Evolutionary conservation across 2,329 filamentous ascomycete genomes (phyloP).

Genomic region (Trichophyton benhamiae): DNA sequence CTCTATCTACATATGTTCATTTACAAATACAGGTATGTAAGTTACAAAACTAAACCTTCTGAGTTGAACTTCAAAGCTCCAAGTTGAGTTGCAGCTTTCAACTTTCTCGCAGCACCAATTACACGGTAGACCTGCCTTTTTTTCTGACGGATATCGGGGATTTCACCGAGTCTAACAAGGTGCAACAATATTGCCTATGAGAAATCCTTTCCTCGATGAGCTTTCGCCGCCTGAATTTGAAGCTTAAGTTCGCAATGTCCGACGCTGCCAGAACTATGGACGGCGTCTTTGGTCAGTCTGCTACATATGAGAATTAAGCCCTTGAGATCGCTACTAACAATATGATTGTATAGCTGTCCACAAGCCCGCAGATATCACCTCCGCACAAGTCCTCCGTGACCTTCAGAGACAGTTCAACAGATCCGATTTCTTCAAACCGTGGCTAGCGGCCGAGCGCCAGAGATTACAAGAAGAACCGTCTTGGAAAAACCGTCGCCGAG

Average conservation of each 20-base stretch:
- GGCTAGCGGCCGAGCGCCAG: slow-evolving; percentile 52
- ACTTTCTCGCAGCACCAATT: neutral
- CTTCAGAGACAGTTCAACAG: slow-evolving; percentile 74
- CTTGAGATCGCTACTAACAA: neutral
- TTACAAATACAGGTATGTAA: neutral
- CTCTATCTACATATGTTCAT: neutral
- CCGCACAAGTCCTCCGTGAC: slow-evolving; percentile 80
- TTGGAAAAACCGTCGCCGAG: slow-evolving; percentile 45
- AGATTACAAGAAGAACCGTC: slow-evolving; percentile 43
- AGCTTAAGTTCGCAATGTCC: neutral
- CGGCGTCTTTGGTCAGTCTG: slow-evolving; percentile 47
- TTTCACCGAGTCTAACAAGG: neutral
- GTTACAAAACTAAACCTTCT: neutral
- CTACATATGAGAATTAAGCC: too few species aligned
- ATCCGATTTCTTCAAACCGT: slow-evolving; percentile 65
- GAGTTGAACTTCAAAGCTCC: neutral
- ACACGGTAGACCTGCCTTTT: neutral
- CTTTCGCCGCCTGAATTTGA: neutral
- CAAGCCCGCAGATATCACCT: slow-evolving; percentile 78
- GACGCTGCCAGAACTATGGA: slow-evolving; percentile 32
- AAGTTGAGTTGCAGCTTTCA: neutral
- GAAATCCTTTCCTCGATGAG: neutral
- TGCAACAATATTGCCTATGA: neutral
- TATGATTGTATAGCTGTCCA: slow-evolving; percentile 58
- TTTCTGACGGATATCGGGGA: neutral